Conservation (phyloP, 495 filamentous ascomycete species). For the Penicillium silybi region DNA sequence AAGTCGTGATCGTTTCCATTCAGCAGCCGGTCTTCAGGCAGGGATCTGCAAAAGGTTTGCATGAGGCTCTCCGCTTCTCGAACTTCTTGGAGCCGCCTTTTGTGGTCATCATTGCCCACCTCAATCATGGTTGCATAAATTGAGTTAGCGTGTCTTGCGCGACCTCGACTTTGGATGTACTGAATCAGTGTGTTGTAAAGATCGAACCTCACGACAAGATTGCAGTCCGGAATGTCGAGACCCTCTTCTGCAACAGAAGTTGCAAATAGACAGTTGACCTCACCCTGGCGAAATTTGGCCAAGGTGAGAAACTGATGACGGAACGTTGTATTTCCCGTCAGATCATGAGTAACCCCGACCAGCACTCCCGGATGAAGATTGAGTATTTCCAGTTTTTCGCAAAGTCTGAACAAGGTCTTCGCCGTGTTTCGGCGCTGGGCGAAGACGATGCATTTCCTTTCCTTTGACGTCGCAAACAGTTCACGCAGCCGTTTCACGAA, state of each 20-base stretch:
- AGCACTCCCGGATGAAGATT: slow-evolving; percentile 64
- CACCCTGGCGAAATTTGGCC: slow-evolving; percentile 71
- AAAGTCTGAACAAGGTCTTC: slow-evolving; percentile 61
- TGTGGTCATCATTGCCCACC: slow-evolving; percentile 57
- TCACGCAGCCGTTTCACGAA: slow-evolving; percentile 55
- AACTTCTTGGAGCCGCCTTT: slow-evolving; percentile 53
- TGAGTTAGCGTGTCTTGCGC: slow-evolving; percentile 73
- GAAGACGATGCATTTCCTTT: slow-evolving; percentile 84
- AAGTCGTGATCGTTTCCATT: slow-evolving; percentile 56
- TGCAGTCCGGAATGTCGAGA: slow-evolving; percentile 94
- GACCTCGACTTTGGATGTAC: slow-evolving; percentile 92
- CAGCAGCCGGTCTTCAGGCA: slow-evolving; percentile 74
- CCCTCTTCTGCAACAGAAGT: slow-evolving; percentile 95
- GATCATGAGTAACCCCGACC: slow-evolving; percentile 52
- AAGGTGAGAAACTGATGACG: slow-evolving; percentile 74
- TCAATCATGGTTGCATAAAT: slow-evolving; percentile 84
- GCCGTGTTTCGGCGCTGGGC: slow-evolving; percentile 76
- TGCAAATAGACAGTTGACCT: slow-evolving; percentile 84
- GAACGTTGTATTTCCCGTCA: slow-evolving; percentile 58
- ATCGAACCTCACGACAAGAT: slow-evolving; percentile 84
- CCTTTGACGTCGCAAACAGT: slow-evolving; percentile 52
- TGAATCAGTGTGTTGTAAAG: slow-evolving; percentile 90
- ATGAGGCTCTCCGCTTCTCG: slow-evolving; percentile 54
- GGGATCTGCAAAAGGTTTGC: slow-evolving; percentile 65
- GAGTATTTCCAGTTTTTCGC: slow-evolving; percentile 52